Percentiles rank a stretch among this genome's conserved stretches.
Evolutionary conservation across 1,284 basidiomycete species (phyloP).

Genomic region (Trichosporon ovoides): DNA sequence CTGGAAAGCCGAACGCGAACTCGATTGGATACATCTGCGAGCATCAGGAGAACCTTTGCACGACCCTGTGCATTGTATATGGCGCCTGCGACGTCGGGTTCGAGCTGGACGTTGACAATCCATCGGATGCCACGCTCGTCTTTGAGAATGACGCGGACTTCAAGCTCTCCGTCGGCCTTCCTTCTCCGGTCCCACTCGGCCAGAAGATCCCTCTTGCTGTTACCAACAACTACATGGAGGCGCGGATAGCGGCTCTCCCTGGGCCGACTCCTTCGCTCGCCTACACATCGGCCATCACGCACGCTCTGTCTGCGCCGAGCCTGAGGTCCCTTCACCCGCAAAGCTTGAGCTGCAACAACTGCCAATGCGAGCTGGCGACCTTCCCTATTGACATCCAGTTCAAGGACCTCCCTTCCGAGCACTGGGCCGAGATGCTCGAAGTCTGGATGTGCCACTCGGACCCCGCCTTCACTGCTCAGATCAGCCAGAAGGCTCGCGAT

Average conservation of each 20-base stretch:
- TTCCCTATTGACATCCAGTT: slow-evolving; percentile 58
- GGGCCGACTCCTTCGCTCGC: slow-evolving; percentile 42
- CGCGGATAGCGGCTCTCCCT: slow-evolving; percentile 56
- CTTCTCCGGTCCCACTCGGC: slow-evolving; percentile 59
- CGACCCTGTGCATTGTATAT: slow-evolving; percentile 62
- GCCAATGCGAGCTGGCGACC: slow-evolving; percentile 66
- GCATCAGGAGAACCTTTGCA: slow-evolving; percentile 72
- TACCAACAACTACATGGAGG: slow-evolving; percentile 55
- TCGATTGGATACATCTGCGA: slow-evolving; percentile 63
- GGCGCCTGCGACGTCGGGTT: slow-evolving; percentile 35
- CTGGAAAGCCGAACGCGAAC: slow-evolving; percentile 1
- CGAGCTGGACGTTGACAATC: slow-evolving; percentile 35
- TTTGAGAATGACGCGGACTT: slow-evolving; percentile 58
- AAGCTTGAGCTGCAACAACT: slow-evolving; percentile 37
- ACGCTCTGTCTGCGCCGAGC: slow-evolving; percentile 36
- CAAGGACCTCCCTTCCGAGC: slow-evolving; percentile 83
- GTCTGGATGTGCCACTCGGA: slow-evolving; percentile 98
- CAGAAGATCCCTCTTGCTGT: slow-evolving; percentile 35
- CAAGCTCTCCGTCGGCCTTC: slow-evolving; percentile 61
- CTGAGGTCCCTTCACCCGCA: slow-evolving; percentile 34
- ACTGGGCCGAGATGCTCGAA: slow-evolving; percentile 95
- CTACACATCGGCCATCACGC: slow-evolving; percentile 31
- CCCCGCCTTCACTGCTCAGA: slow-evolving; percentile 69
- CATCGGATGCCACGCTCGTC: slow-evolving; percentile 58
- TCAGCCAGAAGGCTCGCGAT: slow-evolving; percentile 59